Base-by-base conservation (phyloP, 176 grass and related monocot genomes). In the Rhynchospora tenuis region DNA sequence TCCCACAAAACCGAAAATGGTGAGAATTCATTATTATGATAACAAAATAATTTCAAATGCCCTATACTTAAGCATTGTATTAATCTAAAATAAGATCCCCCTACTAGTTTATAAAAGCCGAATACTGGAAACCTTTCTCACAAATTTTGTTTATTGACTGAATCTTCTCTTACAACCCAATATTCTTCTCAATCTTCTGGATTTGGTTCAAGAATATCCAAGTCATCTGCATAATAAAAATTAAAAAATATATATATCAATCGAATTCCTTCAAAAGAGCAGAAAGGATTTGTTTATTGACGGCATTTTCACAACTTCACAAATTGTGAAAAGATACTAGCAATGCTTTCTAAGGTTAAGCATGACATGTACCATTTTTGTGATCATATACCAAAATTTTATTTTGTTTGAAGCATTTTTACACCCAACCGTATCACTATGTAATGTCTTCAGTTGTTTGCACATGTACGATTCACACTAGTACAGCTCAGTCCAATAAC, bases 171-270 rank as follows among this genome's bases (percentile, higher is more conserved):
- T 90, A 97, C 52, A 94, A 74, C 22, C 92, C 89, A 14, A 87
- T 20, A 9, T 80, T 33, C 87, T 94, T 88, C 85, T 97, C 81
- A 0, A 89, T 50, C 87, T 97, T 94, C 86, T 94, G 90, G 86
- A 97, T 91, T 85, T 97, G 85, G 81, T 91, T 97, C 90, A 97
- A 92, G 80, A 90, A 97, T 91, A 97, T 97, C 95, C 92, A 97
- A 51, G 95, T 97, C 90, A 94, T 84, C 92, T 97, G 90, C 86
- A 84, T 11, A 90, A 17, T 43, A 3, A 80, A 16, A 15, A 76
- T 38, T 38, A 52, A 54, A 29, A 52, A 67, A 87, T 68, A 83
- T n/a, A 62, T 14, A n/a, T 59, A 85, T 82, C 83, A 78, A 66
- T 73, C 75, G 45, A 87, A 61, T 78, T 84, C 22, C 62, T 38